phyloP scores from a whole-genome alignment of 2,329 filamentous ascomycete species.

The Hypoxylon sp. region DNA sequence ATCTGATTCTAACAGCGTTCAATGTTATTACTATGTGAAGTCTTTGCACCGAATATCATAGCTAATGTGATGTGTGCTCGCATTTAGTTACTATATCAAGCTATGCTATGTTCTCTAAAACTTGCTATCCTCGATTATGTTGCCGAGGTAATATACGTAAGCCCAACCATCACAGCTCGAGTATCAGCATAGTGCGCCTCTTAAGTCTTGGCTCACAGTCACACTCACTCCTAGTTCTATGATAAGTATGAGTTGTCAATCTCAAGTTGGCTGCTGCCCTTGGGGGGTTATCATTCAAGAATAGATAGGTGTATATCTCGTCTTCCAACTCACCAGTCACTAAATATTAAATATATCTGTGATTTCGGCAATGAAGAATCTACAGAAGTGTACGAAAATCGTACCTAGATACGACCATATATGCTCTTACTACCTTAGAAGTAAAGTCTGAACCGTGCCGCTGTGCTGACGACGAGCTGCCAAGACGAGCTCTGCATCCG shows the following conservation, averaged over 20 bases:
- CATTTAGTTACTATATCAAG: not conserved
- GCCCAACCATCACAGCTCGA: not conserved
- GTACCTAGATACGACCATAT: slow-evolving; percentile 6
- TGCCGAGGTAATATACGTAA: not conserved
- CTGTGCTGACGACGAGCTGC: slow-evolving; percentile 36
- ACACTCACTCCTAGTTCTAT: slow-evolving; percentile 1
- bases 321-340: slow-evolving; percentile 4
- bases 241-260: slow-evolving; percentile 9
- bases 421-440: slow-evolving; percentile 22
- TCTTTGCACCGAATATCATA: not conserved
- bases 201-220: slow-evolving; percentile 16
- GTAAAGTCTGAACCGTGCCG: slow-evolving; percentile 33
- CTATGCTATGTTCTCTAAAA: not conserved
- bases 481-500: slow-evolving; percentile 42
- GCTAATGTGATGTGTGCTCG: not conserved
- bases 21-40: not conserved
- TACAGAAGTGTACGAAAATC: slow-evolving; percentile 6
- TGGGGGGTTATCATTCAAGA: slow-evolving; percentile 1
- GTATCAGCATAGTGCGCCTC: slow-evolving; percentile 13
- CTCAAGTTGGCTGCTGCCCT: slow-evolving; percentile 16
- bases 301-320: slow-evolving; percentile 8
- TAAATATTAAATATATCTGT: slow-evolving; percentile 8
- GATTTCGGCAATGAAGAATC: slow-evolving; percentile 15
- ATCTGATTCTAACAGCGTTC: not conserved
- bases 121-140: not conserved